Evolutionary conservation across 176 grass and related monocot genomes (phyloP), one percentile per base, ranked within the genome.

Genomic region (Oryza rufipogon): DNA sequence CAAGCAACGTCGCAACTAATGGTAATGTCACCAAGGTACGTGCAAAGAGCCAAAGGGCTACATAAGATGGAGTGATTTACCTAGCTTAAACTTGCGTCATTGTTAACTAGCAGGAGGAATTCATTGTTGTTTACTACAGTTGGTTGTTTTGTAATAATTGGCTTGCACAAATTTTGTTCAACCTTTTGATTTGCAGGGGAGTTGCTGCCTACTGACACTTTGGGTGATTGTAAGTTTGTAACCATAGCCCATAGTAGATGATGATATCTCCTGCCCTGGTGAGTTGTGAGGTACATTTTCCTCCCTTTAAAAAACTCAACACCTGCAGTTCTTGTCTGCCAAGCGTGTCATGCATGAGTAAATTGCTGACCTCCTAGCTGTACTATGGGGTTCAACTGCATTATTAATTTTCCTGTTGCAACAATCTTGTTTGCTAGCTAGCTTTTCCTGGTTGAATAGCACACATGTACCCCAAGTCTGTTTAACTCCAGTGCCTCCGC

Each of bases 141-240:
- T 63, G 12, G 12, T n/a, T 2, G 5, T 16, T 28, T 48, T 58
- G 54, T 58, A 8, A 5, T 47, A 13, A 15, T 47, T 47, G 70
- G 5, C 42, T 14, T 8, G 41, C 70, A 47, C 41, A 46, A 46
- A 46, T 9, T 25, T 25, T 46, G 70, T 73, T 73, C 11, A 47
- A 44, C 20, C 20, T 72, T 45, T 15, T 46, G 41, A n/a, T 20
- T 20, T 61, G 56, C 71, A 17, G 47, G 8, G 72, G 14, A 20
- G 36, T 6, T 19, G 25, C 91, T 16, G 49, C 49, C 15, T 16
- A 4, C 49, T 80, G 91, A 87, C 86, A 73, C 44, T 85, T 19
- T 71, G 74, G 23, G 63, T 90, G 78, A 93, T 90, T 88, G 71
- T 16, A 45, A 90, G 28, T 28, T 28, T 28, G 28, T 28, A 28